phyloP scores from a whole-genome alignment of 257 asterid species.

The Oldenlandia corymbosa region DNA sequence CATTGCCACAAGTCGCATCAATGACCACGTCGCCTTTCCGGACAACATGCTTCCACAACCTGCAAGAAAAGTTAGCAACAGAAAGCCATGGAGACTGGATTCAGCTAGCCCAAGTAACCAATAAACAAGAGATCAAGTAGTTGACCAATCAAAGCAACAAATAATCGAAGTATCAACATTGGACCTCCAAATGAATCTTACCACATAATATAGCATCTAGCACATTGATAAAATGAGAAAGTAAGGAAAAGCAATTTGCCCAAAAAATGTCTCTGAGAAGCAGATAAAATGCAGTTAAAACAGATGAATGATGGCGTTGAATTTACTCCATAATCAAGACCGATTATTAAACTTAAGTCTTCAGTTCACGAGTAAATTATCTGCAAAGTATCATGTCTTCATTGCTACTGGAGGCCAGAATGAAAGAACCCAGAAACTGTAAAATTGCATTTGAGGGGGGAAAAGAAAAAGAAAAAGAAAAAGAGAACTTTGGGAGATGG shows the following conservation, averaged over 20 bases:
- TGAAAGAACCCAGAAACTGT: not conserved
- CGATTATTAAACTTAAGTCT: not conserved
- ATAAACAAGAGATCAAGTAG: not conserved
- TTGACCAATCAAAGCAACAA: not conserved
- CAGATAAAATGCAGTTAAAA: too few species aligned
- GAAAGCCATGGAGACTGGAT: not conserved
- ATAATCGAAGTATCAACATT: not conserved
- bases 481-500: not conserved
- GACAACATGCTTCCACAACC: conserved; percentile 79
- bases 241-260: not conserved
- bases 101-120: not conserved
- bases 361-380: not conserved
- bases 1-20: conserved; percentile 98
- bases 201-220: too few species aligned
- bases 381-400: not conserved
- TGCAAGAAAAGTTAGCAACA: conserved; percentile 13
- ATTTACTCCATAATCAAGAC: not conserved
- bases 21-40: conserved; percentile 73
- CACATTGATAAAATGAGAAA: too few species aligned
- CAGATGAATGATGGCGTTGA: not conserved
- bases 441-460: too few species aligned
- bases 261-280: not conserved
- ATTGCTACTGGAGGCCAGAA: not conserved
- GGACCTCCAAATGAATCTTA: not conserved
- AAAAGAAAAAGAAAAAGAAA: too few species aligned